Conservation (phyloP, 768 basidiomycete genomes). For the Tylopilus felleus region DNA sequence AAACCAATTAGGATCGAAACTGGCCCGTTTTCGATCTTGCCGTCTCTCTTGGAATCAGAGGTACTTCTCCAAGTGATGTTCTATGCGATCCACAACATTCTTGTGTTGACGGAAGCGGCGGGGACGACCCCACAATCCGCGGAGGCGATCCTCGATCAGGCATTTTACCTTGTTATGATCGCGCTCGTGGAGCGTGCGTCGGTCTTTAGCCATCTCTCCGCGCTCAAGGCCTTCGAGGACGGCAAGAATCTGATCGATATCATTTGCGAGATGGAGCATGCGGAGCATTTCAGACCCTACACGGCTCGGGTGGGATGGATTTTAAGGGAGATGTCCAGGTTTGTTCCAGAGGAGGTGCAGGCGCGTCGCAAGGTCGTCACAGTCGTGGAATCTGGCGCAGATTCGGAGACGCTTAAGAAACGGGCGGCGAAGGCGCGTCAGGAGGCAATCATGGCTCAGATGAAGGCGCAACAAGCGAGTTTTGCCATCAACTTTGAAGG, state of each 20-base stretch:
- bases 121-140: slow-evolving; percentile 68
- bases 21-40: slow-evolving; percentile 69
- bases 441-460: slow-evolving; percentile 91
- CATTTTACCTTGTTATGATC: slow-evolving; percentile 82
- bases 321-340: slow-evolving; percentile 52
- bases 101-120: slow-evolving; percentile 58
- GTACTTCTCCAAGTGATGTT: slow-evolving; percentile 79
- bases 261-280: slow-evolving; percentile 73
- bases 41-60: slow-evolving; percentile 63
- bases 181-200: slow-evolving; percentile 69
- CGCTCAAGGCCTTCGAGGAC: slow-evolving; percentile 53
- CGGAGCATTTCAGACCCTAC: slow-evolving; percentile 73
- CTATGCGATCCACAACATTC: slow-evolving; percentile 73
- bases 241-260: slow-evolving; percentile 64
- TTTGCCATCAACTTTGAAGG: slow-evolving; percentile 80
- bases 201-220: slow-evolving; percentile 58
- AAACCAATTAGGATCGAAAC: slow-evolving; percentile 57
- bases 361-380: slow-evolving; percentile 45
- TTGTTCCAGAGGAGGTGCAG: slow-evolving; percentile 57
- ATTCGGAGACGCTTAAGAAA: slow-evolving; percentile 71
- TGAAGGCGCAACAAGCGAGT: slow-evolving; percentile 88
- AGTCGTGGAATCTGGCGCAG: slow-evolving; percentile 34
- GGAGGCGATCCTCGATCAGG: slow-evolving; percentile 89
- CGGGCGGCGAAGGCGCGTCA: slow-evolving; percentile 87
- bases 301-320: slow-evolving; percentile 73